Evolutionary conservation across 2,329 filamentous ascomycete species (phyloP), one percentile per base, ranked within the genome.

Genomic region (Waltergamsia citrina): DNA sequence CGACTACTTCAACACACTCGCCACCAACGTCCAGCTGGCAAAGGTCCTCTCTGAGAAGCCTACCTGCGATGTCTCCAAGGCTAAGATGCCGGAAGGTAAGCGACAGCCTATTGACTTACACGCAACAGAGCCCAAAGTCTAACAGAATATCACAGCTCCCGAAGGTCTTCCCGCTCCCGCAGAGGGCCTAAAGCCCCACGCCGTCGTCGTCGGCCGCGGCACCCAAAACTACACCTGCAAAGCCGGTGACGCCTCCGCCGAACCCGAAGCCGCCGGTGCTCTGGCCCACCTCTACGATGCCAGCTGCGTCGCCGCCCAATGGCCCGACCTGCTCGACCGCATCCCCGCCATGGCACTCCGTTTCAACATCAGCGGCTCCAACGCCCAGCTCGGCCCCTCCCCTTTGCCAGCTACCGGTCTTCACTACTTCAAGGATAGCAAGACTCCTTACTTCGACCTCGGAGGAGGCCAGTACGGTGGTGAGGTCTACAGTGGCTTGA

Each of bases 201-300:
- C 93, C 58, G 81, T 95, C 35, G 85, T 82, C 51, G 67, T 95
- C 41, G 90, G 90, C 48, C 80, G 85, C 29, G 90, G 90, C 39
- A 92, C 84, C 7, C 80, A 95, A 63, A 95, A 95, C 70, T 96
- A 95, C 67, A 93, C 85, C 33, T 95, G 90, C 67, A 65, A 73
- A 38, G 62, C 69, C 35, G 59, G 59, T 41, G 72, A 81, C 45
- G 52, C 72, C 2, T 71, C 71, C 4, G 71, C 75, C 1, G 61
- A 60, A 0, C 88, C 90, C 11, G 66, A 64, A 8, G 67, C 78
- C 14, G 57, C 67, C 32, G 90, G 90, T 42, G 90, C 90, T 35
- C 52, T 85, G 0, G 90, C 90, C 35, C 79, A 75, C 2, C 83
- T 96, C 47, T 95, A 84, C 77, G 87, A 95, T 60, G 83, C 79